A percentile compares a stretch with the other conserved stretches of the same genome.
Conservation (phyloP, 768 basidiomycete genomes). For the Termitomyces sp. region DNA sequence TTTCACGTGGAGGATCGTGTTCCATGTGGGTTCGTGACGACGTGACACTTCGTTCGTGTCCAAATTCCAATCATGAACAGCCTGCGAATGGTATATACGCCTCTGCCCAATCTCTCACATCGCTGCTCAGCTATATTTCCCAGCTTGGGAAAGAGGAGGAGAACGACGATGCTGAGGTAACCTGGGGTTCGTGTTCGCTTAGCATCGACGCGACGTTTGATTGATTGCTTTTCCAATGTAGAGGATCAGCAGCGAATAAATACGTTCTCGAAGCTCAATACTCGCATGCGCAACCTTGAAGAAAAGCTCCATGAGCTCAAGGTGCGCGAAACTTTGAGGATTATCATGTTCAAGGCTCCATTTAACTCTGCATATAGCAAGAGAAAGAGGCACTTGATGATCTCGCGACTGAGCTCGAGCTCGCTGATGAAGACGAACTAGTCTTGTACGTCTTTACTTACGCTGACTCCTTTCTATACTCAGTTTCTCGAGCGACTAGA, state of each 20-base stretch:
- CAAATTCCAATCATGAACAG: slow-evolving; percentile 27
- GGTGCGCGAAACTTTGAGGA: slow-evolving; percentile 33
- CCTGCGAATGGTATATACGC: slow-evolving; percentile 49
- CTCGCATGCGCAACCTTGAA: slow-evolving; percentile 64
- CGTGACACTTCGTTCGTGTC: slow-evolving; percentile 1
- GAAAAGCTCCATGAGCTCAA: slow-evolving; percentile 69
- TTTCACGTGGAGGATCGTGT: slow-evolving; percentile 10
- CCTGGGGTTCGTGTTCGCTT: slow-evolving; percentile 56
- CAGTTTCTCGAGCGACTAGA: slow-evolving; percentile 30
- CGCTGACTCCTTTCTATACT: not conserved
- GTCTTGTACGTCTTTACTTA: slow-evolving; percentile 52
- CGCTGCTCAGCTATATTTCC: slow-evolving; percentile 1
- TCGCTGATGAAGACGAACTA: slow-evolving; percentile 78
- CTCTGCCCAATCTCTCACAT: slow-evolving; percentile 5
- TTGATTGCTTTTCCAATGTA: slow-evolving; percentile 17
- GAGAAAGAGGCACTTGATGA: slow-evolving; percentile 95
- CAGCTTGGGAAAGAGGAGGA: slow-evolving; percentile 78
- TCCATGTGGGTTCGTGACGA: slow-evolving; percentile 2
- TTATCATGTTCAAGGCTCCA: not conserved
- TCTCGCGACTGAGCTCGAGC: slow-evolving; percentile 79
- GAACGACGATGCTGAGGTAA: slow-evolving; percentile 71
- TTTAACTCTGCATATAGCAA: slow-evolving; percentile 46
- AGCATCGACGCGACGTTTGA: not conserved
- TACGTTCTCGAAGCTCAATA: slow-evolving; percentile 87
- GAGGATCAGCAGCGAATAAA: slow-evolving; percentile 90